Evolutionary conservation across 2,329 filamentous ascomycete genomes (phyloP), one percentile per base, ranked within the genome.

Genomic region (Calonectria fujianensis): DNA sequence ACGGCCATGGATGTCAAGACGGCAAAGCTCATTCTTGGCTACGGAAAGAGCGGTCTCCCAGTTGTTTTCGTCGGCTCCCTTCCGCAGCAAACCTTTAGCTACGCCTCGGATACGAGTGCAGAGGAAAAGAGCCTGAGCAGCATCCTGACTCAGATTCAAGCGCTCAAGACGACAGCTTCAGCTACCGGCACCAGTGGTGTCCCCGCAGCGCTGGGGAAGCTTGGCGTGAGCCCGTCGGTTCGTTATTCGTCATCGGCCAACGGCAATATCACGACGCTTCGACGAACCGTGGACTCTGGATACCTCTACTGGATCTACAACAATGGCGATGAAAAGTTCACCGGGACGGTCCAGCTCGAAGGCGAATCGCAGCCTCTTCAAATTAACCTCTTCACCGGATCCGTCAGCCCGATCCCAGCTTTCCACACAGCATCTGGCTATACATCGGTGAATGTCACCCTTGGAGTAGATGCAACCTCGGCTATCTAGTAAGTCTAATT

Each of bases 231-330:
- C 14, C 61, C 61, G 0, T 64, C 61, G 4, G 61, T 64, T 24
- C 61, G 61, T n/a, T 64, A 64, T 35, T n/a, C 37, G 5, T 64
- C 29, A 1, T 8, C 37, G 10, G 16, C 24, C 37, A 64, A 48
- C 61, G 41, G 10, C 18, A 64, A 31, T 20, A 8, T 64, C 13
- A 48, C 39, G 10, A 64, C 61, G 9, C 61, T 64, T 48, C 39
- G 61, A 9, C 41, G 61, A 14, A 64, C 61, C 8, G 20, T 45
- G 2, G 41, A 48, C 20, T 48, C 39, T n/a, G 61, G 61, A 2
- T 48, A 32, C 39, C 61, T 48, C 13, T 64, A 64, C 45, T 64
- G 61, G 61, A 48, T 64, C 20, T 64, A 64, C 61, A 64, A 48
- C 39, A 24, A 24, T 14, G 61, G 61, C 4, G 27, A 20, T 32